These are phyloP conservation scores for Blastobotrys petasosporus DNA, from an alignment of 1,139 yeast species.

Conservation along the genomic window DNA sequence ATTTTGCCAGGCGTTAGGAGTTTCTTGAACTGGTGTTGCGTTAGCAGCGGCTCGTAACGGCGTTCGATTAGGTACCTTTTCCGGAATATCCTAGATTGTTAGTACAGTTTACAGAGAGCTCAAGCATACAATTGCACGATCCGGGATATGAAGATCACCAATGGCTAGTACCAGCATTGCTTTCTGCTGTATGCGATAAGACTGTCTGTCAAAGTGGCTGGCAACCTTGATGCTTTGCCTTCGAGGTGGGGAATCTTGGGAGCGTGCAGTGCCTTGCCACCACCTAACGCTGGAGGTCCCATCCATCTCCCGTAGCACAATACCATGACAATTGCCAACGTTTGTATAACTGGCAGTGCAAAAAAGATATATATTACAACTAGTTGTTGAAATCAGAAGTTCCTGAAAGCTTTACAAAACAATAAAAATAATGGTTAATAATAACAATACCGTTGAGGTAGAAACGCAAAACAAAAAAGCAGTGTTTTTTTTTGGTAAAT, in stretches of 20 bases:
- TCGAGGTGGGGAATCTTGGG: not conserved
- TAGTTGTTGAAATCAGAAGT: not conserved
- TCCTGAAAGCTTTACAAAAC: not conserved
- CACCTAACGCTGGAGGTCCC: too few relatives aligned
- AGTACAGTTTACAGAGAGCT: constrained; percentile 12
- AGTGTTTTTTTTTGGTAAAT: too few relatives aligned
- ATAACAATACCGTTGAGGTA: not conserved
- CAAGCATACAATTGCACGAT: constrained; percentile 54
- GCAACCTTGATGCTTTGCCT: not conserved
- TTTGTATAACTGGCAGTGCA: too few relatives aligned
- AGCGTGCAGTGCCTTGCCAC: not conserved
- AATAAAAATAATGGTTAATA: not conserved
- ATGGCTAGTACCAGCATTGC: constrained; percentile 79
- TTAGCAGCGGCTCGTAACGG: not conserved
- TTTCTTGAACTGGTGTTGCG: constrained; percentile 50
- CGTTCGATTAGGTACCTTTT: constrained; percentile 28
- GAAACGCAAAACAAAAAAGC: not conserved
- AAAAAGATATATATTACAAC: not conserved
- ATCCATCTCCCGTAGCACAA: too few relatives aligned
- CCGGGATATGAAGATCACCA: constrained; percentile 88
- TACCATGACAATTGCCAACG: not conserved
- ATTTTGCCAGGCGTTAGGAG: constrained; percentile 77
- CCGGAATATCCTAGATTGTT: constrained; percentile 37
- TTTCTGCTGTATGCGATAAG: not conserved
- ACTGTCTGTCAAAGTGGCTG: too few relatives aligned